These are phyloP conservation scores for Verticillium tricorpus DNA, from an alignment of 2,329 filamentous ascomycete genomes.

Conservation along the genomic window DNA sequence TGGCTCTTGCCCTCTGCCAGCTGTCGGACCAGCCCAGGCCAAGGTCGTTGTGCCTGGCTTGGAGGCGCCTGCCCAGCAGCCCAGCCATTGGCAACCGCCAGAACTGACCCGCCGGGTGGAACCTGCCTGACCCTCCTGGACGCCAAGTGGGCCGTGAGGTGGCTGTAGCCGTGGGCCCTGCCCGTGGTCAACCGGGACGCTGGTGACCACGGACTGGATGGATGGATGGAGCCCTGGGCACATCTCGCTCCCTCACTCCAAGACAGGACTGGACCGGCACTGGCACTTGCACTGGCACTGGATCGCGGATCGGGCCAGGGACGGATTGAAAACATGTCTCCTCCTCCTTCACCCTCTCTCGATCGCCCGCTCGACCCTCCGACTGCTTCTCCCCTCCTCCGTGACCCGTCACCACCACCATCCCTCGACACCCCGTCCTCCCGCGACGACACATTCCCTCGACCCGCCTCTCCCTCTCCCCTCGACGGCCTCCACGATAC, in stretches of 20 bases:
- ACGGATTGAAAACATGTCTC: not conserved
- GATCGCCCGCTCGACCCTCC: not conserved
- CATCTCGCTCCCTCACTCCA: not conserved
- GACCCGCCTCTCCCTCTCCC: not conserved
- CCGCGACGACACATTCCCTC: not conserved
- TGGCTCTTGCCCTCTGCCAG: not conserved
- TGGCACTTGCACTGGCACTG: not conserved
- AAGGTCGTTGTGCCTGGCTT: not conserved
- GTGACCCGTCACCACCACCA: not conserved
- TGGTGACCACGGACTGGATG: not conserved
- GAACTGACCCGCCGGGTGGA: not conserved
- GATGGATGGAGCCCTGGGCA: not conserved
- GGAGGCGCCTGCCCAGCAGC: not conserved
- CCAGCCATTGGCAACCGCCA: not conserved
- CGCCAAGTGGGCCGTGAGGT: not conserved
- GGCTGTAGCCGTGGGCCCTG: not conserved
- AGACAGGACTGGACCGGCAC: not conserved
- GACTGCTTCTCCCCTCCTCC: not conserved
- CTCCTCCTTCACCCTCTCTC: not conserved
- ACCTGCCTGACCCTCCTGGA: not conserved
- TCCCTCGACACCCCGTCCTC: not conserved
- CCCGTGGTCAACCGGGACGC: not conserved
- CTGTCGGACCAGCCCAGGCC: not conserved
- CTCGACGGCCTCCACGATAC: not conserved
- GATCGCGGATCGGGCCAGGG: not conserved